phyloP scores from a whole-genome alignment of 176 grass and related monocot genomes.

The Bonia amplexicaulis region DNA sequence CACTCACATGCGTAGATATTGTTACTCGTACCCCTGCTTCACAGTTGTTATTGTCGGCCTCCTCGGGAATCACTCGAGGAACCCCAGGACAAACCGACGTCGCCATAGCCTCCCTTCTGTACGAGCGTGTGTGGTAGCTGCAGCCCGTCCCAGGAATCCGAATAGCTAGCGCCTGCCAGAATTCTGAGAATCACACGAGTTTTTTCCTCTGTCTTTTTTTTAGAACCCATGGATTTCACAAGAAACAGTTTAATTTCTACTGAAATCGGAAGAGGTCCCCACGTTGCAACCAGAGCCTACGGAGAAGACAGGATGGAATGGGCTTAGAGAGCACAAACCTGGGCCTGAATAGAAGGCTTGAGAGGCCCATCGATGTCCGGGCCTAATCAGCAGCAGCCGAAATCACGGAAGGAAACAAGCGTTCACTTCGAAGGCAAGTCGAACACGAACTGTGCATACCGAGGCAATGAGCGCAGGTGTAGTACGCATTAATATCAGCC shows the following conservation, averaged over 20 bases:
- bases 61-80: background rate
- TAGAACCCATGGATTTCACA: background rate
- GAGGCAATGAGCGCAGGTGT: background rate
- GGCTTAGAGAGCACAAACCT: background rate
- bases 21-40: background rate
- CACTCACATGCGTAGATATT: background rate
- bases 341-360: background rate
- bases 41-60: constrained; percentile 14
- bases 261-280: background rate
- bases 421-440: background rate
- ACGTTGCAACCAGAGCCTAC: too few relatives aligned
- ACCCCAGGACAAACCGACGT: background rate
- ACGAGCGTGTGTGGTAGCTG: background rate
- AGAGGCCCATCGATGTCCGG: background rate
- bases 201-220: background rate
- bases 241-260: background rate
- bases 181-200: background rate
- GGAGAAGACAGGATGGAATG: background rate
- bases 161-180: background rate
- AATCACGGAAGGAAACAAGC: background rate
- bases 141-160: background rate
- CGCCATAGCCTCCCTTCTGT: background rate
- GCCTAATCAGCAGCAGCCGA: background rate
- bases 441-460: background rate
- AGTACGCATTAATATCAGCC: background rate